Evolutionary conservation across 2,329 filamentous ascomycete genomes (phyloP), one percentile per base, ranked within the genome.

Genomic region (Aureobasidium lini): DNA sequence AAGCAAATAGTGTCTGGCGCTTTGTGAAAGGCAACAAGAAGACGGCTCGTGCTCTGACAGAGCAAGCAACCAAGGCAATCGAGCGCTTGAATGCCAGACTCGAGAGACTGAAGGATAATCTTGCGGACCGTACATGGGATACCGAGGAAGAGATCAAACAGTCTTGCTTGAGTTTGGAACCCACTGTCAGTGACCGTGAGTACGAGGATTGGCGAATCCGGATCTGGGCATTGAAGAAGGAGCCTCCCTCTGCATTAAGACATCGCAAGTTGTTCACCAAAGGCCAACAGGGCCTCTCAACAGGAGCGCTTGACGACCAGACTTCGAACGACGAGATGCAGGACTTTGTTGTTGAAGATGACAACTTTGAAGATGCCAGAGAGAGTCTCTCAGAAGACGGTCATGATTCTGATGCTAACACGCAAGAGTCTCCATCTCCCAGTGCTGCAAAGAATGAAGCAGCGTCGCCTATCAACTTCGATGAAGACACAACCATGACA

Each of bases 1-100:
- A 79, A 60, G 87, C 87, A 0, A 80, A 82, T 66, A 71, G 68
- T 3, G 64, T 87, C 2, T 95, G 89, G 90, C 68, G 70, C 28
- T 71, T 77, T 40, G 82, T 82, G 32, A 81, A 77, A 53, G 75
- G 73, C 9, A 68, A 71, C 43, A 72, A 73, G 1, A 63, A 36
- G 70, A 62, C 66, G 71, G 69, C 74, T 34, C 70, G 72, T 11
- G 59, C 62, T 1, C 73, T 79, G 29, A 78, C 86, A 16, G 68
- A 74, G 1, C 64, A 66, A 7, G 76, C 81, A n/a, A 11, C 4
- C 6, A 72, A 74, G 6, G 67, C 74, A 4, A 75, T 83, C 9
- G 68, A 73, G 4, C 65, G 69, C 4, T 73, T 82, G 16, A 72
- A 79, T 11, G 61, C 66, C 2, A 83, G 86, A 9, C 75, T 93